Evolutionary conservation across 78 protist species (phyloP), one percentile per base, ranked within the genome.

Genomic region (Speleostelium caveatum): DNA sequence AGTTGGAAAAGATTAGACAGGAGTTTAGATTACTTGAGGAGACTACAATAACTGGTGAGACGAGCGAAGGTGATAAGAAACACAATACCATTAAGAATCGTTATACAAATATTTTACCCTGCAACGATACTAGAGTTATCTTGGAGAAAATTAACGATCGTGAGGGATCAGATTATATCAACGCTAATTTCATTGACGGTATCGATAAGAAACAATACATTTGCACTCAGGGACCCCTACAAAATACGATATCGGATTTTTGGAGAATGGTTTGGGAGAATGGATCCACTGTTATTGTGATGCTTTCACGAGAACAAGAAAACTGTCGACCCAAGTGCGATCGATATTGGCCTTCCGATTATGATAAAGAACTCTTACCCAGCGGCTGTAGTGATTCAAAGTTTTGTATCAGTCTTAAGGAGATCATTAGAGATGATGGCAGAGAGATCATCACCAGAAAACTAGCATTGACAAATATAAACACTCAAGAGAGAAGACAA

Each of bases 221-320:
- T 62, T 93, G 95, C 17, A 86, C 97, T 7, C 97, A 95, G 61
- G 95, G 95, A 19, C 97, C 97, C 32, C 36, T 94, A 33, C 88
- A 66, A 28, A 65, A 88, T 42, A 92, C 96, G 12, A 45, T 94
- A 32, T 53, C 19, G 10, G 97, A 95, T 67, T 96, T 96, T 75
- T 96, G 97, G 97, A 59, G 96, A 62, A 95, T 96, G 96, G 89
- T 96, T 19, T 96, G 86, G 86, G 97, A 96, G 30, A 56, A 87
- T 38, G 7, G 62, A 30, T 51, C 56, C 66, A 10, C 42, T 7
- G 69, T 92, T 41, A 55, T 96, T 42, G 93, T 96, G n/a, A 96
- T 92, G 95, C 86, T 96, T 22, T 86, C 96, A 17, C 62, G 69
- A 38, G 90, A 79, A 17, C 21, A 33, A 24, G 95, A 91, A 58